A percentile compares a stretch with the other conserved stretches of the same genome.
Evolutionary conservation across 2,329 filamentous ascomycete genomes (phyloP).

Genomic region (Arthrobotrys conoides): DNA sequence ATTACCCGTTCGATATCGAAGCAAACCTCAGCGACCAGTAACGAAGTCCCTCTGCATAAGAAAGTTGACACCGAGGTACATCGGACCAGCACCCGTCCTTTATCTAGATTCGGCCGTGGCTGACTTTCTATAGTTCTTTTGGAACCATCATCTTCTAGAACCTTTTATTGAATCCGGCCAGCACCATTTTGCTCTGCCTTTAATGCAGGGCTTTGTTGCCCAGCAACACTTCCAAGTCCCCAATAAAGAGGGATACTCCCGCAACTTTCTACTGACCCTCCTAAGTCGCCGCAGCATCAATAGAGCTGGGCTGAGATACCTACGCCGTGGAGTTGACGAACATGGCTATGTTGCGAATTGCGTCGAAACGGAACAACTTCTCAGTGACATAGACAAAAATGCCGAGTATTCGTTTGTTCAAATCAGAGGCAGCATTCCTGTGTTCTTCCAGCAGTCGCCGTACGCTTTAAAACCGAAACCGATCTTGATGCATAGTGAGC

Average conservation of each 20-base stretch:
- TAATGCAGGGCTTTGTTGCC: conserved; percentile 95
- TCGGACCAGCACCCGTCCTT: conserved; percentile 1
- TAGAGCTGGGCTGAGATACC: conserved; percentile 88
- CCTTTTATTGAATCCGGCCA: conserved; percentile 82
- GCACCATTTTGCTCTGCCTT: conserved; percentile 79
- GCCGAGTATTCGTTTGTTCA: conserved; percentile 90
- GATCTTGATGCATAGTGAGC: conserved; percentile 82
- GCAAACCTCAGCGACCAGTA: conserved; percentile 39
- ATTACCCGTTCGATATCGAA: conserved; percentile 77
- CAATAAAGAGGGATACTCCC: conserved; percentile 63
- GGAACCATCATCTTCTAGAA: conserved; percentile 83
- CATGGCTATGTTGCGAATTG: conserved; percentile 88
- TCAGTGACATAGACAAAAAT: conserved; percentile 75
- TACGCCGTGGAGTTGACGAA: conserved; percentile 90
- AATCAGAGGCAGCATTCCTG: conserved; percentile 87
- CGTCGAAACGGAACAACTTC: conserved; percentile 94
- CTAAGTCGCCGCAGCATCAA: conserved; percentile 91
- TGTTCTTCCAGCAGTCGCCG: conserved; percentile 95
- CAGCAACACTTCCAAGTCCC: conserved; percentile 67
- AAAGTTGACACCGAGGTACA: conserved; percentile 78
- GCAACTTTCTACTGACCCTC: conserved; percentile 82
- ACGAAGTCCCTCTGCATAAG: conserved; percentile 76
- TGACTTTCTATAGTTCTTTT: conserved; percentile 77
- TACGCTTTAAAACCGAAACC: conserved; percentile 93
- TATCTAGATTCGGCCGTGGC: neutral